Evolutionary conservation across 768 basidiomycete genomes (phyloP).

Genomic region (Harrya chromipes): DNA sequence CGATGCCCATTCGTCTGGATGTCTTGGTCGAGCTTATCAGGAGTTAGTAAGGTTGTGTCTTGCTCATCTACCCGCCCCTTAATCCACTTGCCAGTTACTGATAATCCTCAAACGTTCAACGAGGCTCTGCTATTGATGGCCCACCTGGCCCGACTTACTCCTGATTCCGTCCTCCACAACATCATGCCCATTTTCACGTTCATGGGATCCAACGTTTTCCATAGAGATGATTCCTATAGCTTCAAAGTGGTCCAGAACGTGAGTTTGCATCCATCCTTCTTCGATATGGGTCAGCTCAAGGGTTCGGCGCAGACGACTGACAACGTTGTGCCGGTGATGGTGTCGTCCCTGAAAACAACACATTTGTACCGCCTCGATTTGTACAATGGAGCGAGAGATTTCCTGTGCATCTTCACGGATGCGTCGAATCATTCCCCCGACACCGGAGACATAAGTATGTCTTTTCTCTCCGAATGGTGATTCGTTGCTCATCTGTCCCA

Average conservation of each 20-base stretch:
- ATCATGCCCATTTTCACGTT: conserved; percentile 99
- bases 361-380: conserved; percentile 56
- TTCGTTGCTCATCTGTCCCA: conserved; percentile 4
- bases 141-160: conserved; percentile 75
- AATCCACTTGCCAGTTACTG: conserved; percentile 54
- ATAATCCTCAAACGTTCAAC: conserved; percentile 93
- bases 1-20: conserved; percentile 70
- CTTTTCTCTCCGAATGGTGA: background rate
- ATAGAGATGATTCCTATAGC: conserved; percentile 93
- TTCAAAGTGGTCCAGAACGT: conserved; percentile 95
- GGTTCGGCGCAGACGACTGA: conserved; percentile 69
- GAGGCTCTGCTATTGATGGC: conserved; percentile 89
- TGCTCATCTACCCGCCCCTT: background rate
- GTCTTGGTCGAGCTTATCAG: conserved; percentile 85
- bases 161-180: conserved; percentile 89
- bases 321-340: conserved; percentile 92
- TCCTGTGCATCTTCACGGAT: conserved; percentile 90
- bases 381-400: conserved; percentile 69
- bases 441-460: conserved; percentile 86
- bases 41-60: conserved; percentile 38
- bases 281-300: background rate
- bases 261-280: conserved; percentile 2
- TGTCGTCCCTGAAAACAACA: conserved; percentile 64
- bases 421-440: conserved; percentile 87
- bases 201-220: conserved; percentile 98